Conservation (phyloP, 345 rosid genomes). For the Salix koriyanagi region DNA sequence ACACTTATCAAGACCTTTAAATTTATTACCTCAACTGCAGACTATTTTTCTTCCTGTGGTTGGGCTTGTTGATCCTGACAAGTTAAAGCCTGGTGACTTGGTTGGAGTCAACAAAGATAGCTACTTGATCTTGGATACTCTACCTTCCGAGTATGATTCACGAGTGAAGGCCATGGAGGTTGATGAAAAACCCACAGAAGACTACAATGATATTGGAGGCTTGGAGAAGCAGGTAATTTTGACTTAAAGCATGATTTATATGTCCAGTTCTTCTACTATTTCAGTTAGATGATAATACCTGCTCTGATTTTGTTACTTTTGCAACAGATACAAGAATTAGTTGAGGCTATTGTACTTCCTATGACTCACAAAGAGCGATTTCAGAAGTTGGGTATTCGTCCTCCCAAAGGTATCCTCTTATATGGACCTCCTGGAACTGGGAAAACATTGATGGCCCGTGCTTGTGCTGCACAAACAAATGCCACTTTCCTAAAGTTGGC, state of each 20-base stretch:
- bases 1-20: neutral
- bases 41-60: constrained; percentile 96
- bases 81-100: constrained; percentile 93
- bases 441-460: constrained; percentile 98
- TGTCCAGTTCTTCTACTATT: neutral
- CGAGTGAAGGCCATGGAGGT: constrained; percentile 99
- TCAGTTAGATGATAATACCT: neutral
- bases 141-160: constrained; percentile 96
- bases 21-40: constrained; percentile 33
- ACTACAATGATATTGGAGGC: constrained; percentile 97
- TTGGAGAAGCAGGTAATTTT: constrained; percentile 80
- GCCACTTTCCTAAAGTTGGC: constrained; percentile 97
- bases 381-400: constrained; percentile 90
- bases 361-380: constrained; percentile 96
- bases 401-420: constrained; percentile 95
- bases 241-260: neutral
- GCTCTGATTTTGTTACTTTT: constrained; percentile 1
- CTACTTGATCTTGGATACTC: constrained; percentile 86
- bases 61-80: constrained; percentile 97
- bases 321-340: constrained; percentile 92
- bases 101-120: constrained; percentile 99
- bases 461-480: constrained; percentile 98
- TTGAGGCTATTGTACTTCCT: constrained; percentile 96
- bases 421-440: constrained; percentile 99
- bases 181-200: constrained; percentile 98